Conservation (phyloP, 2,329 filamentous ascomycete species). For the Ophiostoma ulmi region DNA sequence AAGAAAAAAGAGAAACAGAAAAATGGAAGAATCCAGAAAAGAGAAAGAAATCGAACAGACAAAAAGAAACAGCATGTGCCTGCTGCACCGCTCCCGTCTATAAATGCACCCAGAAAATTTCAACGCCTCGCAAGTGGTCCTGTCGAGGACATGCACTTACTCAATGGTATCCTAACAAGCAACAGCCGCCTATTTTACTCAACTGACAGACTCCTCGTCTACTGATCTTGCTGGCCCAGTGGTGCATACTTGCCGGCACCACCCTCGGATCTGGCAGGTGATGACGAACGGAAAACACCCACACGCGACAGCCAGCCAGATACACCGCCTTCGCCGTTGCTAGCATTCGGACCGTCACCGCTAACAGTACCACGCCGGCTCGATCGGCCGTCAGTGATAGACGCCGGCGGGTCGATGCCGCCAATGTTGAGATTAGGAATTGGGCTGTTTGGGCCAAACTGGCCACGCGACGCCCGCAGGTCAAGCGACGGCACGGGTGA, state of each 20-base stretch:
- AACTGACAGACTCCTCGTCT: not conserved
- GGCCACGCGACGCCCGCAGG: conserved; percentile 50
- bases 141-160: conserved; percentile 1
- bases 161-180: not conserved
- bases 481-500: conserved; percentile 79
- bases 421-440: conserved; percentile 74
- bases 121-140: conserved; percentile 14
- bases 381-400: conserved; percentile 42
- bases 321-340: conserved; percentile 37
- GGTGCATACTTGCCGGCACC: conserved; percentile 39
- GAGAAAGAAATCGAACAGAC: not conserved
- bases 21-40: not conserved
- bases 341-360: conserved; percentile 29
- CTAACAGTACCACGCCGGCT: conserved; percentile 32
- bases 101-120: conserved; percentile 16
- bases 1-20: not conserved
- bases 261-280: conserved; percentile 33
- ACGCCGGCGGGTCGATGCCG: conserved; percentile 59
- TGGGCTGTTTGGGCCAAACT: conserved; percentile 56
- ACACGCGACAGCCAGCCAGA: conserved; percentile 47
- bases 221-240: conserved; percentile 39
- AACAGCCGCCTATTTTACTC: not conserved
- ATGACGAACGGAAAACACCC: conserved; percentile 37
- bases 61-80: conserved; percentile 11
- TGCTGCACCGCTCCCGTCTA: conserved; percentile 13